Conservation (phyloP, 805 yeast species). For the Yarrowia bubula region DNA sequence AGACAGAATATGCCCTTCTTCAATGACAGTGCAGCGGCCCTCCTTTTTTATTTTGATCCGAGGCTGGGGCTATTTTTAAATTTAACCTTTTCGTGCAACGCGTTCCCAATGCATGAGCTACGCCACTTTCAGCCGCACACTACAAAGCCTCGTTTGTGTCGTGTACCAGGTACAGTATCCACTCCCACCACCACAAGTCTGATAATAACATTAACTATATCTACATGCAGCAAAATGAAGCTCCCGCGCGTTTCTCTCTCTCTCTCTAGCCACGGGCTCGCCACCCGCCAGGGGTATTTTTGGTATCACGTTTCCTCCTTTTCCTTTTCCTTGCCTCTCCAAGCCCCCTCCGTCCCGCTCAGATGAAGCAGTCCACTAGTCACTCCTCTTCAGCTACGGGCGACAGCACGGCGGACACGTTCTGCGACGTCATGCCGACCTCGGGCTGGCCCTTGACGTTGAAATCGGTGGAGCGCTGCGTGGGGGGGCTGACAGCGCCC, state of each 20-base stretch:
- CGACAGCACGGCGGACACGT: constrained; percentile 10
- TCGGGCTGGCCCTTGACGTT: constrained; percentile 12
- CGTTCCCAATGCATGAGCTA: neutral
- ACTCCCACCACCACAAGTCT: no score
- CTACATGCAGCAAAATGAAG: constrained; percentile 16
- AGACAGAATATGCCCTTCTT: no score
- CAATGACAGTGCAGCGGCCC: no score
- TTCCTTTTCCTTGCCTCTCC: neutral
- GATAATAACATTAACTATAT: neutral
- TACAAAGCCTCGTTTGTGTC: neutral
- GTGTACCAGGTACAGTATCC: neutral
- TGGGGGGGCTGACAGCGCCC: neutral
- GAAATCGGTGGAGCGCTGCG: neutral
- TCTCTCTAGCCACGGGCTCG: neutral
- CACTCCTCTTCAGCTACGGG: constrained; percentile 17
- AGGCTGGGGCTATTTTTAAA: constrained; percentile 8
- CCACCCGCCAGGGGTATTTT: constrained; percentile 1
- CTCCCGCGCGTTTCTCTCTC: neutral
- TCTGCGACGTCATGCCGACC: constrained; percentile 4
- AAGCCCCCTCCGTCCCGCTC: neutral
- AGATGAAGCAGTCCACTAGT: constrained; percentile 15
- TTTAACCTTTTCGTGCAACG: neutral
- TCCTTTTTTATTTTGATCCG: neutral
- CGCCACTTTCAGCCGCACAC: constrained; percentile 14
- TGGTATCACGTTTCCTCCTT: no score